Evolutionary conservation across 1,284 basidiomycete genomes (phyloP).

Genomic region (Mycosarcoma maydis): DNA sequence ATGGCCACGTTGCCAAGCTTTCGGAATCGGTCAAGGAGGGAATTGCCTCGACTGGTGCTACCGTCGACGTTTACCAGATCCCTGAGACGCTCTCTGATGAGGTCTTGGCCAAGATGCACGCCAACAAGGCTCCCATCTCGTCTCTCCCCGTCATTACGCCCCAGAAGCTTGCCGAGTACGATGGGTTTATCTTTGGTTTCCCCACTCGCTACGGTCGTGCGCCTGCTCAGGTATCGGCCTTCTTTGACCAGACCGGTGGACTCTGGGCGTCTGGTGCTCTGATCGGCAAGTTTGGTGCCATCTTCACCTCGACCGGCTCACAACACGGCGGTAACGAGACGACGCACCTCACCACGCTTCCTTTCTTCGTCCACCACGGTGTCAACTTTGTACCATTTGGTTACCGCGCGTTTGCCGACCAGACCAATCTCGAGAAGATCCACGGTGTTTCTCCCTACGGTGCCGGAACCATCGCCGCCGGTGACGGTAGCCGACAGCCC

Average conservation of each 20-base stretch:
- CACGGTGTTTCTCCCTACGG: conserved; percentile 48
- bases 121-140: conserved; percentile 70
- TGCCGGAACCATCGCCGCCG: conserved; percentile 51
- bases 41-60: conserved; percentile 79
- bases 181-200: conserved; percentile 74
- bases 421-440: conserved; percentile 39
- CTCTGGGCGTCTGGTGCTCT: conserved; percentile 79
- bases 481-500: conserved; percentile 49
- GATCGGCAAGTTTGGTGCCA: conserved; percentile 79
- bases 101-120: conserved; percentile 80
- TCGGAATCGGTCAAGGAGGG: conserved; percentile 85
- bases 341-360: conserved; percentile 55
- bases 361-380: conserved; percentile 58
- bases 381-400: conserved; percentile 52
- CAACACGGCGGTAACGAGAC: conserved; percentile 68
- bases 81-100: conserved; percentile 85
- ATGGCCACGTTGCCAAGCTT: conserved; percentile 61
- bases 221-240: conserved; percentile 71
- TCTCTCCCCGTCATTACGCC: conserved; percentile 79
- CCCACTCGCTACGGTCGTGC: conserved; percentile 68
- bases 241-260: conserved; percentile 79
- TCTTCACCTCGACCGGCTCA: conserved; percentile 74
- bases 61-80: conserved; percentile 77
- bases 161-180: conserved; percentile 73
- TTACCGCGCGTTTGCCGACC: conserved; percentile 25